phyloP scores from a whole-genome alignment of 371 early-diverging fungal genomes.

The Actinomortierella wolfii region DNA sequence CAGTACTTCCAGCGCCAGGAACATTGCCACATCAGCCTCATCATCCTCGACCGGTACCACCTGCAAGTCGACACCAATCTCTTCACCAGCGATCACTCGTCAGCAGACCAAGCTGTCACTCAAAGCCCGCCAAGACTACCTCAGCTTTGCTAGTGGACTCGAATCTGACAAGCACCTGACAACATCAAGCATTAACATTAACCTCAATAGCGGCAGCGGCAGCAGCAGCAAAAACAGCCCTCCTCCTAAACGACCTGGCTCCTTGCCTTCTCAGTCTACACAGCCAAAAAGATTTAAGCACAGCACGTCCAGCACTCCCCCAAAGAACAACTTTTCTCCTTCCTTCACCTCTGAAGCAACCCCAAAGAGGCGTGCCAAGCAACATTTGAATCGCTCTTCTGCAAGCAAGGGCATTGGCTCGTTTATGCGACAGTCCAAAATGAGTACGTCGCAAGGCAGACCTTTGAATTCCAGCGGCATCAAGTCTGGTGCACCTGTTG shows the following conservation, averaged over 20 bases:
- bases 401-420: constrained; percentile 16
- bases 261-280: too few species aligned
- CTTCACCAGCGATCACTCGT: constrained; percentile 36
- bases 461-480: background rate
- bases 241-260: background rate
- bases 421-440: constrained; percentile 44
- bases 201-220: too few species aligned
- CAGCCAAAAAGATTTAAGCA: too few species aligned
- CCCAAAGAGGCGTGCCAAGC: too few species aligned
- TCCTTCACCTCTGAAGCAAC: too few species aligned
- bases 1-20: constrained; percentile 1
- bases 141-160: constrained; percentile 33
- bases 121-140: constrained; percentile 31
- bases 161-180: constrained; percentile 8
- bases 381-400: too few species aligned
- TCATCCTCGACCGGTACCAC: constrained; percentile 9
- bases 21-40: constrained; percentile 9
- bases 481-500: too few species aligned
- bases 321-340: too few species aligned
- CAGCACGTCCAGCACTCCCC: too few species aligned
- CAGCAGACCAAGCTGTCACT: constrained; percentile 29
- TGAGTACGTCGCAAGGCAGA: constrained; percentile 38
- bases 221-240: background rate
- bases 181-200: too few species aligned
- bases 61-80: constrained; percentile 9